Percentiles rank a stretch among this genome's conserved stretches.
Conservation (phyloP, 257 asterid genomes). For the Linderniella brevidens region DNA sequence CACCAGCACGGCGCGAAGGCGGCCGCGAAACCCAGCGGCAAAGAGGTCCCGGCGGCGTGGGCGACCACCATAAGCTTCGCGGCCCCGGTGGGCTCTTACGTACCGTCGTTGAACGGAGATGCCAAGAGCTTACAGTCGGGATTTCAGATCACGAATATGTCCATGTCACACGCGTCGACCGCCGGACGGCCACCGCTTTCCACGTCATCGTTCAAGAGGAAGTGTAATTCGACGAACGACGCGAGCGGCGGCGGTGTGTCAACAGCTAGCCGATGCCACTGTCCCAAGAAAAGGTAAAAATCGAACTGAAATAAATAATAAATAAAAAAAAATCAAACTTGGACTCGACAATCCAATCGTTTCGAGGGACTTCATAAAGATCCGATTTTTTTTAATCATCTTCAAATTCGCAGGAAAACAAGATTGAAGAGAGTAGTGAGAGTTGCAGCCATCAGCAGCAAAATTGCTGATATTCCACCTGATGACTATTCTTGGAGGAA, state of each 20-base stretch:
- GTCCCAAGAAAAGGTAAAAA: conserved; percentile 69
- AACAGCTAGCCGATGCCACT: conserved; percentile 47
- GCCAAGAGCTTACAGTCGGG: conserved; percentile 69
- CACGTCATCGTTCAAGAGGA: conserved; percentile 57
- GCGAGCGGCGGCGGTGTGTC: conserved; percentile 40
- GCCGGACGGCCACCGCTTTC: conserved; percentile 71
- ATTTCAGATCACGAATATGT: conserved; percentile 69
- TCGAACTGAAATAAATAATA: background rate
- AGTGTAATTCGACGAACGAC: conserved; percentile 55
- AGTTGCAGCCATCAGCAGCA: conserved; percentile 65
- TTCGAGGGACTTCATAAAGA: background rate
- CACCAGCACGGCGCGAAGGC: conserved; percentile 34
- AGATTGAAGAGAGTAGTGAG: conserved; percentile 49
- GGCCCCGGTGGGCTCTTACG: conserved; percentile 28
- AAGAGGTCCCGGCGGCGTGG: no score
- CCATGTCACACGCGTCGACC: conserved; percentile 43
- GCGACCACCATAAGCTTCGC: conserved; percentile 61
- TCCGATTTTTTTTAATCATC: background rate
- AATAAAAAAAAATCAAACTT: conserved; percentile 15
- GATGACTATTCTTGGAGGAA: conserved; percentile 88
- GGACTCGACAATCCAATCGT: background rate
- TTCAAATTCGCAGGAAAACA: conserved; percentile 33
- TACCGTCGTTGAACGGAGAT: conserved; percentile 47
- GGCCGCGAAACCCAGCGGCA: conserved; percentile 29
- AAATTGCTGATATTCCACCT: conserved; percentile 81